A percentile compares a stretch with the other conserved stretches of the same genome.
phyloP scores from a whole-genome alignment of 345 rosid genomes.

The Clarkia xantiana region DNA sequence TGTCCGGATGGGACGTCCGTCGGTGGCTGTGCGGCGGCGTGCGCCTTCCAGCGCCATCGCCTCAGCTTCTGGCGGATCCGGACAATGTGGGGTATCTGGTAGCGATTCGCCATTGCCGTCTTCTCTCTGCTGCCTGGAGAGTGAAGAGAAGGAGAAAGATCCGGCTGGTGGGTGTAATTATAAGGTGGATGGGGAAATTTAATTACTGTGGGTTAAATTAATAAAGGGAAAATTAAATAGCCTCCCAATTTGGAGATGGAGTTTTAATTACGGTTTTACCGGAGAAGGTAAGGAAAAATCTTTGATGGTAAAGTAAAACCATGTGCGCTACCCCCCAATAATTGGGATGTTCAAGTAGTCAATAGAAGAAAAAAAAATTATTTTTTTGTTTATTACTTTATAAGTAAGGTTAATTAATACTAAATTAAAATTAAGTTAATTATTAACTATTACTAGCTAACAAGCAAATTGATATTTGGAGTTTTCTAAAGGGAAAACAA shows the following conservation, averaged over 20 bases:
- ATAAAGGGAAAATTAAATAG: neutral
- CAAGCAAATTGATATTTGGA: too few species aligned
- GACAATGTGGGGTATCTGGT: constrained; percentile 57
- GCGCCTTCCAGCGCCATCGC: constrained; percentile 62
- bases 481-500: too few species aligned
- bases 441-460: too few species aligned
- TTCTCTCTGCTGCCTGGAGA: constrained; percentile 4
- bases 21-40: constrained; percentile 22
- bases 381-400: too few species aligned
- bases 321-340: too few species aligned
- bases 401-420: too few species aligned
- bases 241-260: neutral
- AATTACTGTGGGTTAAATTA: neutral
- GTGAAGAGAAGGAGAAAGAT: constrained; percentile 6
- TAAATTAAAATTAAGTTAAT: too few species aligned
- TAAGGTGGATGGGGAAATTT: neutral
- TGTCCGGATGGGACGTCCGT: constrained; percentile 73
- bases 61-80: constrained; percentile 68
- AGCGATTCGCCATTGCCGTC: constrained; percentile 19
- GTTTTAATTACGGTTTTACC: neutral
- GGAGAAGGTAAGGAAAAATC: too few species aligned
- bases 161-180: neutral
- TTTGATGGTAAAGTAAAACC: too few species aligned
- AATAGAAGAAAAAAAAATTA: neutral
- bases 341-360: too few species aligned